These are phyloP conservation scores for Chaetomium strumarium DNA, from an alignment of 2,329 filamentous ascomycete genomes.

Conservation along the genomic window DNA sequence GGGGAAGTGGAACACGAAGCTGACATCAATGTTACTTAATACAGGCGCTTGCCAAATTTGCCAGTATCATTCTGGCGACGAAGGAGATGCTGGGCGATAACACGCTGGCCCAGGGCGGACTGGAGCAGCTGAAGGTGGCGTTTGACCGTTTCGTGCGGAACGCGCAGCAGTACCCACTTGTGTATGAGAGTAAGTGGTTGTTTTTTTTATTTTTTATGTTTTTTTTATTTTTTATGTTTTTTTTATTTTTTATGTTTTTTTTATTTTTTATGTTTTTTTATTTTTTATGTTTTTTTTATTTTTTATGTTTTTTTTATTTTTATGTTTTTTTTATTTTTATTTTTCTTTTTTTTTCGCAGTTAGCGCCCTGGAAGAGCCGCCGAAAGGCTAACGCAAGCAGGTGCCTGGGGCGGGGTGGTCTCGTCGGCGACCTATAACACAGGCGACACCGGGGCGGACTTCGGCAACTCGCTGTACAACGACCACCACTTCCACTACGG, in stretches of 20 bases:
- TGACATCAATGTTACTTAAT: slow-evolving; percentile 7
- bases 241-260: too few relatives aligned
- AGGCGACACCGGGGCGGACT: slow-evolving; percentile 67
- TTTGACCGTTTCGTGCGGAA: slow-evolving; percentile 64
- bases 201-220: neutral
- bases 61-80: slow-evolving; percentile 59
- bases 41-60: slow-evolving; percentile 69
- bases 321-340: too few relatives aligned
- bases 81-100: slow-evolving; percentile 57
- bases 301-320: too few relatives aligned
- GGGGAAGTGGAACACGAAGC: slow-evolving; percentile 25
- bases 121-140: slow-evolving; percentile 57
- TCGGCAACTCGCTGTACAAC: slow-evolving; percentile 84
- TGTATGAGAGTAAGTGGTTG: slow-evolving; percentile 50
- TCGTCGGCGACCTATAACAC: slow-evolving; percentile 68
- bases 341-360: too few relatives aligned
- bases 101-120: slow-evolving; percentile 49
- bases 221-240: too few relatives aligned
- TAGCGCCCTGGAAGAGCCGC: too few relatives aligned
- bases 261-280: too few relatives aligned
- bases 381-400: slow-evolving; percentile 32
- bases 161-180: slow-evolving; percentile 59
- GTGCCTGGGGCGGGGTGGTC: slow-evolving; percentile 73
- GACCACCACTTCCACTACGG: slow-evolving; percentile 74
- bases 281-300: too few relatives aligned